Base-by-base conservation (phyloP, 164 flowering plant species). In the Hamamelis virginiana region DNA sequence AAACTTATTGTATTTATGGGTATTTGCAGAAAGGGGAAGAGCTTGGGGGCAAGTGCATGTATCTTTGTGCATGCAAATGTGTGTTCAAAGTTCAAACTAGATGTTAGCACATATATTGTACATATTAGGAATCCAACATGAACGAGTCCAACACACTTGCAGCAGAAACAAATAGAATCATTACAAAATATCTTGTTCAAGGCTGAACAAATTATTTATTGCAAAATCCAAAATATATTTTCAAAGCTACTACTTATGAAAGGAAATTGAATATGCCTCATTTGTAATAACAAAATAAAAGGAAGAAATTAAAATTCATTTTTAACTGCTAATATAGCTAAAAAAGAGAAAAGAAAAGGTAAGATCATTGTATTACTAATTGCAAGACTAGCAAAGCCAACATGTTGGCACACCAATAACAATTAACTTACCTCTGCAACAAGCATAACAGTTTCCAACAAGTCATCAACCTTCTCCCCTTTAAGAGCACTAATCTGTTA, bases 401-500 rank as follows among this genome's bases (percentile, higher is more conserved):
- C 6, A n/a, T 50, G 59, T 14, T 33, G 26, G 14, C 28, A n/a
- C 25, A 19, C 28, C 23, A 14, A 53, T 21, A 62, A 33, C 57
- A 53, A 19, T 44, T 46, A 15, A 63, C 78, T 69, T 75, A 94
- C 98, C 97, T 94, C 98, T 9, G 98, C 97, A 68, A 90, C 91
- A 76, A 94, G 95, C 94, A 92, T 86, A 62, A 86, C 83, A 8
- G 91, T 92, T 82, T 94, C 98, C 78, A 94, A 67, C 72, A 94
- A 78, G 15, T 90, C 98, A 79, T 84, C 86, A 27, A 94, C 83
- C 57, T 90, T 89, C 67, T 91, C 84, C 75, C 98, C 97, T 75
- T 89, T 90, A 47, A 94, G 92, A 70, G 98, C 97, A 82, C 96
- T 91, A 60, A 94, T 85, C 98, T 91, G 88, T 81, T 64, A 59